Evolutionary conservation across 2,329 filamentous ascomycete species (phyloP), one percentile per base, ranked within the genome.

Genomic region (Cercospora citrullina): DNA sequence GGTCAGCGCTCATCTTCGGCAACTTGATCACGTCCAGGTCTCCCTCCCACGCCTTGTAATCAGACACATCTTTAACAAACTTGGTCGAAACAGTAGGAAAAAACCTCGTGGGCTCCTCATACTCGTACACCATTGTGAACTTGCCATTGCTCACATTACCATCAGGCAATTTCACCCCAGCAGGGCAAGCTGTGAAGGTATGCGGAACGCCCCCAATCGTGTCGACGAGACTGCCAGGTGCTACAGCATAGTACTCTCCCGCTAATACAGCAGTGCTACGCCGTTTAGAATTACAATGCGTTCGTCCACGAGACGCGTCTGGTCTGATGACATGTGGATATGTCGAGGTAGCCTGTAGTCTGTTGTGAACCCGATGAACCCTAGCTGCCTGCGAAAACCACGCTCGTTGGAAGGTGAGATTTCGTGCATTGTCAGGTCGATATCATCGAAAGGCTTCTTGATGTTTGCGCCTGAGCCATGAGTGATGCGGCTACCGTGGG

Each of bases 121-220:
- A 75, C 64, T 74, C 73, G 61, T 72, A 74, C 14, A 74, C 65
- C 73, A 72, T 72, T 3, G 70, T 73, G 48, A 74, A 74, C 12
- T 45, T 71, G 8, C 69, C 72, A 10, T 42, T 65, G 16, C 67
- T 71, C 14, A 73, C 65, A 21, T 12, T 71, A 5, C 72, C 72
- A 63, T 74, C 66, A 4, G 71, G 70, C 55, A 74, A 64, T 53
- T 59, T 71, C 9, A 74, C 66, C 14, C 68, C 72, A 23, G 68
- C 65, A 36, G 70, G 71, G 65, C 72, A 73, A n/a, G 72, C 71
- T 18, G 72, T 71, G 36, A 71, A 73, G 3, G 69, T 73, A 63
- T 74, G 71, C 23, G 72, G 70, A 4, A 73, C 72, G 26, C 71
- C 71, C 4, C 72, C 70, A 7, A 66, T 55, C n/a, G 69, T 69